Base-by-base conservation (phyloP, 2,329 filamentous ascomycete species). In the Lasiodiplodia hormozganensis region DNA sequence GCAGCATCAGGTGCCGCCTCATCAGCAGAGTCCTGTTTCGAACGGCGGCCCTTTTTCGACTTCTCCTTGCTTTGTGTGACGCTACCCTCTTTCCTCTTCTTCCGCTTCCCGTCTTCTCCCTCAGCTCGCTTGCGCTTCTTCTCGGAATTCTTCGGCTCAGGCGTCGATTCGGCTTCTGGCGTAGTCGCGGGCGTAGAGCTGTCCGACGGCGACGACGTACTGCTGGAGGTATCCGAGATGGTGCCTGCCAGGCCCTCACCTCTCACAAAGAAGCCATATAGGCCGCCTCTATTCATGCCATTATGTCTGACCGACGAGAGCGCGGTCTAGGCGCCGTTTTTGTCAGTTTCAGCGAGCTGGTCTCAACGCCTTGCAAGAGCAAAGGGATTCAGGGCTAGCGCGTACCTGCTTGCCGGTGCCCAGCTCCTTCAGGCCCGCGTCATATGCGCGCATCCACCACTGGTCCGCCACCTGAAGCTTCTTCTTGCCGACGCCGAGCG, bases 371-470 rank as follows among this genome's bases (percentile, higher is more conserved):
- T 47, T 21, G 10, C 18, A 2, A 16, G 57, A n/a, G 25, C 18
- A 12, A 38, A n/a, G 28, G 12, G 18, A 21, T 38, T 23, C 31
- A 25, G 21, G 21, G 14, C 40, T 47, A 10, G 34, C 4, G 82
- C 38, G 81, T 82, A 71, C 87, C 78, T 69, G 87, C 86, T 83
- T 90, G 82, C 73, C 91, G 4, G 82, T 80, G 0, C 85, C 85
- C 65, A 97, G 85, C 4, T 90, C 92, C 79, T 96, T 92, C 72
- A 97, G 83, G 68, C 94, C 94, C 77, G 94, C 90, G 80, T 98
- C 95, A 73, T 97, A 97, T 12, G 96, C 96, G 69, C 93, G 91
- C 80, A 97, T 86, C 96, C 96, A 99, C 96, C 96, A 99, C 78
- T 97, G 94, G 77, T 97, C 95, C 73, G 86, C 85, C 38, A 87